Evolutionary conservation across 2,329 filamentous ascomycete species (phyloP).

Genomic region (Blastomyces emzantsi): DNA sequence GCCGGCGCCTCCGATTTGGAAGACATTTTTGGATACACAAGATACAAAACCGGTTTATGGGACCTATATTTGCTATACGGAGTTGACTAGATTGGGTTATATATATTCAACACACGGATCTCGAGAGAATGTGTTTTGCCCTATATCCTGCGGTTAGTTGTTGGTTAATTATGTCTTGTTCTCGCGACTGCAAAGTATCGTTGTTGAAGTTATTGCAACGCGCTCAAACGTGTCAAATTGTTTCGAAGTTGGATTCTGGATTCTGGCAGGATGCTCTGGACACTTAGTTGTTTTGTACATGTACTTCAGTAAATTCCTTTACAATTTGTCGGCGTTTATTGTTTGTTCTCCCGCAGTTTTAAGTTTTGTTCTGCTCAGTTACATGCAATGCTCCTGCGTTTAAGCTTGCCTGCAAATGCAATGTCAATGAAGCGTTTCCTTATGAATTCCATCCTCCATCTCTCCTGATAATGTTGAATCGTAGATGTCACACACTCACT

Average conservation of each 20-base stretch:
- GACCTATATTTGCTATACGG: not conserved
- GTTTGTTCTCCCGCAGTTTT: too few relatives aligned
- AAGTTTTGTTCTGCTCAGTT: too few relatives aligned
- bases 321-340: too few relatives aligned
- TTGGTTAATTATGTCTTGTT: not conserved
- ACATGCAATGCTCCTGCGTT: not conserved
- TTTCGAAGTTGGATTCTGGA: too few relatives aligned
- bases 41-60: not conserved
- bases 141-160: not conserved
- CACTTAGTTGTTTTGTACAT: too few relatives aligned
- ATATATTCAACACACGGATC: not conserved
- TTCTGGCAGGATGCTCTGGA: too few relatives aligned
- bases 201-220: too few relatives aligned
- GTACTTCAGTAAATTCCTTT: not conserved
- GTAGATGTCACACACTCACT: too few relatives aligned
- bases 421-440: not conserved
- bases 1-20: not conserved
- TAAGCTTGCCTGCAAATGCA: not conserved
- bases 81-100: not conserved
- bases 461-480: too few relatives aligned
- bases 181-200: too few relatives aligned
- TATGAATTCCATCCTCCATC: not conserved
- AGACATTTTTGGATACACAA: not conserved
- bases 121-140: not conserved
- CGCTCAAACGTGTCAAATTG: too few relatives aligned